Base-by-base conservation (phyloP, 2,329 filamentous ascomycete species). In the Phoma sp. region DNA sequence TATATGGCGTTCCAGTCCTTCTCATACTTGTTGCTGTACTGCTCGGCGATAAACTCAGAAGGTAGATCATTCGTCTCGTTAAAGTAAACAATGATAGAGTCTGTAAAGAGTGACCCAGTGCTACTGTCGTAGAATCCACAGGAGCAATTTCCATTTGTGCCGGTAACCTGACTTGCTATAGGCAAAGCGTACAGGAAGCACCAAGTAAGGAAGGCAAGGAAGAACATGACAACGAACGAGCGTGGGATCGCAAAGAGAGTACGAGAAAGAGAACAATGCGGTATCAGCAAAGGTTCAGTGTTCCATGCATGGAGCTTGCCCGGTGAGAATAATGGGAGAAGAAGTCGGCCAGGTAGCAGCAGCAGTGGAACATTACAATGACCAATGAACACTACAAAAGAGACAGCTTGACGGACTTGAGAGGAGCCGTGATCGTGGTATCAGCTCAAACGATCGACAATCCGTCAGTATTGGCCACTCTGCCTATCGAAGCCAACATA, bases 1-100 rank as follows among this genome's bases (percentile, higher is more conserved):
- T 77, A 81, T 39, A 75, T 64, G 7, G 74, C 69, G 56, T 78
- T 79, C 77, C 78, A 81, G 38, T 78, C 76, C 55, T 76, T 78
- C 45, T 81, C 79, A 53, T 77, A 78, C 20, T 71, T 72, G 61
- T 81, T 72, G 42, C 68, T 64, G 59, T 76, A 82, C 18, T 73
- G 61, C 51, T 78, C 72, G 6, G 74, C 64, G 7, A 75, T 43
- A 49, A 81, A 78, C 14, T 75, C 68, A 12, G 67, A 58, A 3
- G 73, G 71, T 11, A 77, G 49, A 14, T 47, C 65, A 7, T 60
- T 60, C 2, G 79, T 78, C 54, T 82, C 80, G 59, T 82, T 82
- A 73, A 82, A 82, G 65, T 81, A 82, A 4, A 78, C 68, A 40
- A 82, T 78, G 21, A 79, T 72, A 7, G 76, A 76, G 37, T 82